phyloP scores from a whole-genome alignment of 768 basidiomycete genomes.

The Psilocybe cubensis region DNA sequence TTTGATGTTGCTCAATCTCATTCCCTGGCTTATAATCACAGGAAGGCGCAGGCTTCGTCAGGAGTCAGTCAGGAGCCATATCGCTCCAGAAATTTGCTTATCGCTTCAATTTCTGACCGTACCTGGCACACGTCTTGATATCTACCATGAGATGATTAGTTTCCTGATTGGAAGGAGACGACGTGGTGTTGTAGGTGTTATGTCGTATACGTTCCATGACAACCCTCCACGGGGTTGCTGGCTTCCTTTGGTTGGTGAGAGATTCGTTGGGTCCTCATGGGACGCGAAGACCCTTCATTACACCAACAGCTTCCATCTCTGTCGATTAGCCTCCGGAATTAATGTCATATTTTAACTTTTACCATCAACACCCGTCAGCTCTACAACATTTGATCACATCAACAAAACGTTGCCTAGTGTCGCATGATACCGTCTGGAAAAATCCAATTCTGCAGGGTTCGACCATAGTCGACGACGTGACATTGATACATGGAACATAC shows the following conservation, averaged over 20 bases:
- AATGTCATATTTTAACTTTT: neutral
- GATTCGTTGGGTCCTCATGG: neutral
- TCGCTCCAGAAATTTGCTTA: too few species aligned
- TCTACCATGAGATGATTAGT: neutral
- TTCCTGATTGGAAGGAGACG: neutral
- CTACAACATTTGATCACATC: neutral
- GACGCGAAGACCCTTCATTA: neutral
- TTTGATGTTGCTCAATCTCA: too few species aligned
- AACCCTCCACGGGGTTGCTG: neutral
- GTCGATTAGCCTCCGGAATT: neutral
- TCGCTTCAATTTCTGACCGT: neutral
- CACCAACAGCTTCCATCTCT: neutral
- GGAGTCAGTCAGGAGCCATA: too few species aligned
- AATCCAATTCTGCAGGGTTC: too few species aligned
- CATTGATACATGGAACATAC: constrained; percentile 39
- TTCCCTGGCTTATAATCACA: too few species aligned
- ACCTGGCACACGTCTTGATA: neutral
- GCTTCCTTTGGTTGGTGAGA: neutral
- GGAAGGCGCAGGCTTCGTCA: neutral
- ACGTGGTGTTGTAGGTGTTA: too few species aligned
- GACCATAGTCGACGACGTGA: too few species aligned
- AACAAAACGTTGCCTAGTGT: neutral
- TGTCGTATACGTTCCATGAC: neutral
- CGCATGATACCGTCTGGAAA: neutral
- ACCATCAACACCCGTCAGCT: neutral